phyloP scores from a whole-genome alignment of 257 asterid species.

The Echium plantagineum region DNA sequence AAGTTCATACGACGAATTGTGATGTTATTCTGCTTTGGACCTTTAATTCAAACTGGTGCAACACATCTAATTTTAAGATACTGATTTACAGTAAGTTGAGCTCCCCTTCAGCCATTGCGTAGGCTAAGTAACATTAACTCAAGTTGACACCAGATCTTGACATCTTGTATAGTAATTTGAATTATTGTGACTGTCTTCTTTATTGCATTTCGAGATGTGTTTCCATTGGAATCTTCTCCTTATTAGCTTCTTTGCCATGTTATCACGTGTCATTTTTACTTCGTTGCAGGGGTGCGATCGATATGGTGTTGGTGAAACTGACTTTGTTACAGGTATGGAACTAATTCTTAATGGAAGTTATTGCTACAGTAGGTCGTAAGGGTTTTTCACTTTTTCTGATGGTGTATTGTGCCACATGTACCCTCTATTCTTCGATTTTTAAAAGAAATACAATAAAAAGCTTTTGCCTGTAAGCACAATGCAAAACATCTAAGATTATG shows the following conservation, averaged over 20 bases:
- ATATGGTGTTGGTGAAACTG: slow-evolving; percentile 49
- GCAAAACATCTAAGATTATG: neutral
- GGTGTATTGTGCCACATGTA: neutral
- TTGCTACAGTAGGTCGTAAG: neutral
- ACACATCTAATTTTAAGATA: no score
- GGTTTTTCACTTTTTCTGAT: neutral
- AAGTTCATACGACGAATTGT: neutral
- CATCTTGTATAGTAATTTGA: neutral
- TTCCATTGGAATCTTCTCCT: neutral
- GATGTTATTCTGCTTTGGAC: neutral
- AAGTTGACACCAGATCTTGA: neutral
- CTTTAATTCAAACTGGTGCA: no score
- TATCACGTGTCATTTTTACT: neutral
- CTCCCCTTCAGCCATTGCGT: neutral
- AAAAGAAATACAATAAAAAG: no score
- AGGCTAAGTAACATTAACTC: neutral
- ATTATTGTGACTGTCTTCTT: neutral
- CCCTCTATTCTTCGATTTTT: no score
- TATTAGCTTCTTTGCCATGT: neutral
- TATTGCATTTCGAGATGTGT: neutral
- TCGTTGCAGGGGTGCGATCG: slow-evolving; percentile 69
- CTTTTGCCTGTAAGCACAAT: no score
- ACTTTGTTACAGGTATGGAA: slow-evolving; percentile 51
- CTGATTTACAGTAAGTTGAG: no score
- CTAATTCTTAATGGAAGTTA: neutral